Evolutionary conservation across 495 filamentous ascomycete species (phyloP).

Genomic region (Hypoxylon rickii): DNA sequence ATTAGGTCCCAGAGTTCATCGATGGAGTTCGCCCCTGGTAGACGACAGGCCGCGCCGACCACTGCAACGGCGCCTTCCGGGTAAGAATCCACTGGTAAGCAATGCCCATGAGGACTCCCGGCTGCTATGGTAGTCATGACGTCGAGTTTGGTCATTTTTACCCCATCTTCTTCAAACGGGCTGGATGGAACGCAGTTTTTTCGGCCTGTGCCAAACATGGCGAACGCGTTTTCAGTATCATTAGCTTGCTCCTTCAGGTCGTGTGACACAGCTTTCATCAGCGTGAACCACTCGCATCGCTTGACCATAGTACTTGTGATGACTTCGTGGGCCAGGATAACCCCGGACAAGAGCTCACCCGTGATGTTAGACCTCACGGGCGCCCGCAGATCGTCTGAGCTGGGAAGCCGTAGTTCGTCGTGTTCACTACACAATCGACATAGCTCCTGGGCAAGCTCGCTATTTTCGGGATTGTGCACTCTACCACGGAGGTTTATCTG

Average conservation of each 20-base stretch:
- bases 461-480: slow-evolving; percentile 43
- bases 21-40: slow-evolving; percentile 43
- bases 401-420: slow-evolving; percentile 26
- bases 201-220: slow-evolving; percentile 3
- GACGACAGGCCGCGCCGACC: slow-evolving; percentile 52
- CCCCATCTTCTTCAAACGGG: neutral
- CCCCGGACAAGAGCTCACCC: slow-evolving; percentile 20
- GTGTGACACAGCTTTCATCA: slow-evolving; percentile 34
- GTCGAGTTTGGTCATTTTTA: slow-evolving; percentile 4
- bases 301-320: slow-evolving; percentile 40
- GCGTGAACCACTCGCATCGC: slow-evolving; percentile 42
- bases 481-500: slow-evolving; percentile 33
- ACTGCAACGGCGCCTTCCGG: slow-evolving; percentile 52
- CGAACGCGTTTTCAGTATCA: slow-evolving; percentile 35
- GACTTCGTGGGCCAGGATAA: slow-evolving; percentile 37
- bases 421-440: slow-evolving; percentile 24
- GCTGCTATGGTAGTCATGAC: slow-evolving; percentile 5
- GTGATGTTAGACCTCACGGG: slow-evolving; percentile 38
- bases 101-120: neutral
- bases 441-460: slow-evolving; percentile 28
- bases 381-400: slow-evolving; percentile 25
- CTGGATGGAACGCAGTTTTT: slow-evolving; percentile 5
- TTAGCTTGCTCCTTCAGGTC: slow-evolving; percentile 22
- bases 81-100: slow-evolving; percentile 20
- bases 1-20: slow-evolving; percentile 36